Conservation (phyloP, 2,329 filamentous ascomycete genomes). For the Fusarium cicatricum region DNA sequence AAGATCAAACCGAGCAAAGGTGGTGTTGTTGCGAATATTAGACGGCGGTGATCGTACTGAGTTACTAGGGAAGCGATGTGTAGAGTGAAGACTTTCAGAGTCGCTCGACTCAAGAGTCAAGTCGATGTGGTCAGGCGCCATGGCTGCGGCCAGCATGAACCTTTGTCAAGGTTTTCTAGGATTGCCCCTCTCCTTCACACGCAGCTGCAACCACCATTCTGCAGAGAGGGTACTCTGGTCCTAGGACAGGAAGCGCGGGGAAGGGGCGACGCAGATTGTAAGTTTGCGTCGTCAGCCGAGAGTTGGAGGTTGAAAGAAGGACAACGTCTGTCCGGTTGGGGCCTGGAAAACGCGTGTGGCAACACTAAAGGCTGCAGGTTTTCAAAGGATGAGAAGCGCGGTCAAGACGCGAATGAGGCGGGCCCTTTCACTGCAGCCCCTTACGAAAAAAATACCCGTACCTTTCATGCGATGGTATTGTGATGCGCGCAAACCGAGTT, state of each 20-base stretch:
- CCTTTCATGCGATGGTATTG: neutral
- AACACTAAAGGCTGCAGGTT: constrained; percentile 18
- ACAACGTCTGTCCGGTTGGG: constrained; percentile 22
- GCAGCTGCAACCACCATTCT: constrained; percentile 39
- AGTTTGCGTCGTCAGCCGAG: constrained; percentile 10
- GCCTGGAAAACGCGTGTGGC: constrained; percentile 28
- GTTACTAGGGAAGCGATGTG: neutral
- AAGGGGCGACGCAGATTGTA: constrained; percentile 3
- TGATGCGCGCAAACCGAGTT: constrained; percentile 11
- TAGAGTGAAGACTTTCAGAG: constrained; percentile 5
- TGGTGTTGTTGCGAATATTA: constrained; percentile 6
- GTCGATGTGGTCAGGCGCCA: constrained; percentile 29
- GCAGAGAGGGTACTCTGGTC: constrained; percentile 5
- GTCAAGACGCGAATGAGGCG: constrained; percentile 1
- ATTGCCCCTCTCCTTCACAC: constrained; percentile 38
- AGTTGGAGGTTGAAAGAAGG: constrained; percentile 18
- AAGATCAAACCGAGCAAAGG: constrained; percentile 20
- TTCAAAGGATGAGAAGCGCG: constrained; percentile 7
- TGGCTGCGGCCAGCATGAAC: constrained; percentile 22
- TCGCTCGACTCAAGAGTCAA: constrained; percentile 31
- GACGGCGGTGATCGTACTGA: neutral
- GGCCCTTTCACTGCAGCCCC: neutral
- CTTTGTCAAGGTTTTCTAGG: constrained; percentile 39
- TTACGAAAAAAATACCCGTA: neutral
- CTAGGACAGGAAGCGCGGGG: neutral